Base-by-base conservation (phyloP, 768 basidiomycete species). In the Tremella yokohamensis region DNA sequence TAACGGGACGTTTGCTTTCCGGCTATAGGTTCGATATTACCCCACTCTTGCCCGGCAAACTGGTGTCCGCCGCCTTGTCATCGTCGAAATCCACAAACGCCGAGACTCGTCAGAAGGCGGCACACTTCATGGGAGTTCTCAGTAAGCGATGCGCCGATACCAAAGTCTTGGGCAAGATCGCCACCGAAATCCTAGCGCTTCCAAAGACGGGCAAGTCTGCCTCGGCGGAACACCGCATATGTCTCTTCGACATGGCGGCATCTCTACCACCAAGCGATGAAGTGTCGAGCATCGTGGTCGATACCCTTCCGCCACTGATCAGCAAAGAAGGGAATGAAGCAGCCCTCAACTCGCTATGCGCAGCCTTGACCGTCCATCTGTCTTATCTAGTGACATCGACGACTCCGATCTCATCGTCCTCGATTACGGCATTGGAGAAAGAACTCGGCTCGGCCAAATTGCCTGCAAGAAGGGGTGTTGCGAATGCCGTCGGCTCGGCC, bases 171-270 rank as follows among this genome's bases (percentile, higher is more conserved):
- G 78, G 80, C 6, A 60, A 79, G 1, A 81, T 84, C 11, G 81
- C 85, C 1, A 79, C 79, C 8, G 90, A 94, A 61, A 75, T 91
- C 3, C 78, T 91, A 9, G 78, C 79, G n/a, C 80, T 90, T 0
- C 88, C 90, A 1, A 85, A 87, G 65, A 76, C 85, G 0, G 88
- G 90, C 19, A 99, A 96, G 79, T 89, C 91, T 0, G 79, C 85
- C 0, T 90, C 90, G 1, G 82, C 88, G 1, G 94, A 94, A 56
- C 91, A 98, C 72, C 85, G 93, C 16, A 74, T 85, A 3, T 80
- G 87, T 0, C 79, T 98, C 8, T 93, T 90, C 77, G 81, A 83
- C 0, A 90, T 98, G 85, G 80, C 91, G 1, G 77, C 81, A 1
- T 70, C 70, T 51, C 61, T 91, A 1, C 75, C 79, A 0, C 80